Percentiles rank a stretch among this genome's conserved stretches.
Conservation (phyloP, 768 basidiomycete species). For the Boletus vinaceobasis region DNA sequence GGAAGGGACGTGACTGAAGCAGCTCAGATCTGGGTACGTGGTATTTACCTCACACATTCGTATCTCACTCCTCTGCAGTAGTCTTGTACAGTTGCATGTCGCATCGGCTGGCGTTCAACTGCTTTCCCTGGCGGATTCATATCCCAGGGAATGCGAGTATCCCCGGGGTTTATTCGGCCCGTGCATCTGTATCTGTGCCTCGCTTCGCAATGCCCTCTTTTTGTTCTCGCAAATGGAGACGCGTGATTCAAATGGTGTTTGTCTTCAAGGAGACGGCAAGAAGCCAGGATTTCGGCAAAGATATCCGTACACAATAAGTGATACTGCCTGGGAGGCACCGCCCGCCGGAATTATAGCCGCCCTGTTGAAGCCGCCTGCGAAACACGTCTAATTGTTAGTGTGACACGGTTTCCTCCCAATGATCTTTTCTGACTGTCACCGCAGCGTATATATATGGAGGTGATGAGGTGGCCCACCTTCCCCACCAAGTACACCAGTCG, state of each 20-base stretch:
- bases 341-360: constrained; percentile 1
- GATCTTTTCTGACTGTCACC: constrained; percentile 9
- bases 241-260: background rate
- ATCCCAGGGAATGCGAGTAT: background rate
- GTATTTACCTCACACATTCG: background rate
- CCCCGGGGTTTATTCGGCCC: background rate
- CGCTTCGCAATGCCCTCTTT: constrained; percentile 6
- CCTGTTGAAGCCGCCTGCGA: background rate
- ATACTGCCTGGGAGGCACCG: background rate
- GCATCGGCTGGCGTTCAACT: background rate
- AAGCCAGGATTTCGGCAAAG: background rate
- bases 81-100: background rate
- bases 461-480: background rate
- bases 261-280: background rate
- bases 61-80: background rate
- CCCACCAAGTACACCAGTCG: constrained; percentile 3
- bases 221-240: constrained; percentile 20
- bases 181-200: background rate
- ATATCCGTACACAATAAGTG: constrained; percentile 19
- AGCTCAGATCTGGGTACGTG: background rate
- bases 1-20: background rate
- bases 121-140: background rate
- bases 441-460: constrained; percentile 12
- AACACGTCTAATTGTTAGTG: background rate
- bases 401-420: constrained; percentile 3